A percentile compares a stretch with the other conserved stretches of the same genome.
Evolutionary conservation across 306 rosid species (phyloP).

Genomic region (Prunus mume): DNA sequence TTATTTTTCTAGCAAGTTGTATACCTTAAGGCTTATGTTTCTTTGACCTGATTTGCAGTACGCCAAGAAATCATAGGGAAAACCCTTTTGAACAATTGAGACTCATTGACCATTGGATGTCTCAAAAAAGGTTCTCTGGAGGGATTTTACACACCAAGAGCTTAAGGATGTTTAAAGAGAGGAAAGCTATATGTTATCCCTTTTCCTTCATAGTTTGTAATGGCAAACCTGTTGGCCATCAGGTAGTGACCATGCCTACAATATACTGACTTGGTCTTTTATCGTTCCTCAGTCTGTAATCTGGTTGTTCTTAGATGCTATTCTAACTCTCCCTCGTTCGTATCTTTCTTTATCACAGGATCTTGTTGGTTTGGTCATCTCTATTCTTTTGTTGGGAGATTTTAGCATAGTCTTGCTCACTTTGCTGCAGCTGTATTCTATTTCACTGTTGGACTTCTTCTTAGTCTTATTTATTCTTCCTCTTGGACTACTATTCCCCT

Average conservation of each 20-base stretch:
- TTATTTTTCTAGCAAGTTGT: slow-evolving; percentile 20
- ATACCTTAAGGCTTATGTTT: slow-evolving; percentile 15
- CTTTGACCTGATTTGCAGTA: slow-evolving; percentile 39
- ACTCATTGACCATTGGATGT: slow-evolving; percentile 44
- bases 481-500: slow-evolving; percentile 73
- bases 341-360: slow-evolving; percentile 51
- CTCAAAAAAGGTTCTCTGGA: slow-evolving; percentile 57
- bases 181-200: slow-evolving; percentile 50
- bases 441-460: slow-evolving; percentile 64
- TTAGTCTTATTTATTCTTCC: slow-evolving; percentile 80
- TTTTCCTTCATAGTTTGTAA: slow-evolving; percentile 60
- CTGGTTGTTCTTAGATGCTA: slow-evolving; percentile 6
- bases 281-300: slow-evolving; percentile 4
- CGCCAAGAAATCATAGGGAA: slow-evolving; percentile 25
- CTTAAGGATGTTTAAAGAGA: slow-evolving; percentile 72
- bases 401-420: slow-evolving; percentile 79
- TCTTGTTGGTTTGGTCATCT: slow-evolving; percentile 86
- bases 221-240: slow-evolving; percentile 86
- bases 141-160: slow-evolving; percentile 59
- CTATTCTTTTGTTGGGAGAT: slow-evolving; percentile 78
- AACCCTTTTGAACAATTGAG: slow-evolving; percentile 36
- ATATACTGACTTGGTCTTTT: slow-evolving; percentile 5
- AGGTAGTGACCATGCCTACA: slow-evolving; percentile 49
- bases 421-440: slow-evolving; percentile 81
- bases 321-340: slow-evolving; percentile 14